phyloP scores from a whole-genome alignment of 2,329 filamentous ascomycete species.

The Curvularia sp. region DNA sequence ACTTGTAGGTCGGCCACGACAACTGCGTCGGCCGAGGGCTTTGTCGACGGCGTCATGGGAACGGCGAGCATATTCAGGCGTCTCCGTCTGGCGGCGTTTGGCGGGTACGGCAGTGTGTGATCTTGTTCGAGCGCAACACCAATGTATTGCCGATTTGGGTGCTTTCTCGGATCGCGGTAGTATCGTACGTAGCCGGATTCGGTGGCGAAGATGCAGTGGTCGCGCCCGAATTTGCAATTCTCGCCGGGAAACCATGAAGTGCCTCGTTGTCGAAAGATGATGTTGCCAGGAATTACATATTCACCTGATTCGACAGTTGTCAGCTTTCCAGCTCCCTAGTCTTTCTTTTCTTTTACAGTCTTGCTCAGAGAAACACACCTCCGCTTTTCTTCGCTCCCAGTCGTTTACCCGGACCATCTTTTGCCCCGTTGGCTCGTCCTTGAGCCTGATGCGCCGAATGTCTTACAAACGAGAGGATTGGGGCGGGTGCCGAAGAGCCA shows the following conservation, averaged over 20 bases:
- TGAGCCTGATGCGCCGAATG: slow-evolving; percentile 71
- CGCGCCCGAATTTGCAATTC: slow-evolving; percentile 92
- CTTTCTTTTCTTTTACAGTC: neutral
- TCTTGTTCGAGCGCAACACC: slow-evolving; percentile 86
- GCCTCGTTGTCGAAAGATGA: slow-evolving; percentile 96
- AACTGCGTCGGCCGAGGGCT: slow-evolving; percentile 31
- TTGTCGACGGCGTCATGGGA: slow-evolving; percentile 10
- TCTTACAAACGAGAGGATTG: slow-evolving; percentile 59
- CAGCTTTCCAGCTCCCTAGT: neutral
- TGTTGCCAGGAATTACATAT: slow-evolving; percentile 94
- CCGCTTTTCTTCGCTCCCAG: slow-evolving; percentile 92
- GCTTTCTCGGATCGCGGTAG: slow-evolving; percentile 84
- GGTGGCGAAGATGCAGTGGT: slow-evolving; percentile 92
- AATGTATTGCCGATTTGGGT: slow-evolving; percentile 92
- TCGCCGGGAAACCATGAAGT: slow-evolving; percentile 95
- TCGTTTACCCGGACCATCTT: slow-evolving; percentile 80
- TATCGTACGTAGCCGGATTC: slow-evolving; percentile 92
- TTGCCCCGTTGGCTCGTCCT: slow-evolving; percentile 73
- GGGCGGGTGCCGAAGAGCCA: slow-evolving; percentile 40
- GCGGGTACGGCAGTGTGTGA: slow-evolving; percentile 78
- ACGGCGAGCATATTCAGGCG: slow-evolving; percentile 75
- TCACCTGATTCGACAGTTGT: slow-evolving; percentile 65
- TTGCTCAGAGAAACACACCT: slow-evolving; percentile 59
- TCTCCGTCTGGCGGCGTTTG: slow-evolving; percentile 75
- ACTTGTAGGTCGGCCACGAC: slow-evolving; percentile 26